Base-by-base conservation (phyloP, 169 alveolate genomes). In the Blepharisma undulans region DNA sequence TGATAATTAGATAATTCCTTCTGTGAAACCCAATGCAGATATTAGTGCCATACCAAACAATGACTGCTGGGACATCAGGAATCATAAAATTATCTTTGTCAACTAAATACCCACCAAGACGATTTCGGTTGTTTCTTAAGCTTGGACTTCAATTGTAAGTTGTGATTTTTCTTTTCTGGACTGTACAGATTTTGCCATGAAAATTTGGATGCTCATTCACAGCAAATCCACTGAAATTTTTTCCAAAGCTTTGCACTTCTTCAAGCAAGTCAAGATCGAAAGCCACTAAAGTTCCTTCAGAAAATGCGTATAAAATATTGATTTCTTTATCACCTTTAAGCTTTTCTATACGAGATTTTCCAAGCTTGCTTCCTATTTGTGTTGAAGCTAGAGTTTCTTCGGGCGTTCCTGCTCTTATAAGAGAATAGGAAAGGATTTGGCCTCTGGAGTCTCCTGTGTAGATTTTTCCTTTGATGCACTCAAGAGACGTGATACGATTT, bases 401-500 rank as follows among this genome's bases (percentile, higher is more conserved):
- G 5, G 48, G 76, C 4, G 74, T 33, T n/a, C 74, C 74, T 18
- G 85, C 32, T 16, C 72, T 76, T 76, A 33, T 19, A 12, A 74
- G 32, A 72, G 27, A 74, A 72, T 76, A 76, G 48, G 30, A 30
- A 72, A 29, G 25, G 59, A 88, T 36, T 18, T 32, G 71, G n/a
- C 92, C 92, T 76, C 59, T 88, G 79, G 92, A 36, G 48, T 88
- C 92, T 21, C 92, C 92, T 7, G 77, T 34, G 34, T 29, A 76
- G 33, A 88, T 27, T 76, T 76, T 72, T 74, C 48, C 59, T 36
- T 34, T 19, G 61, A 34, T 72, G n/a, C 30, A 33, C 30, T 88
- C 92, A 30, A 88, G 30, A 32, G 92, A 36, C 32, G 92, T 88
- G n/a, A 32, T 22, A 12, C 87, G 61, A 33, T 7, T 32, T n/a